These are phyloP conservation scores for Kwoniella dendrophila DNA, from an alignment of 768 basidiomycete genomes.

Conservation along the genomic window DNA sequence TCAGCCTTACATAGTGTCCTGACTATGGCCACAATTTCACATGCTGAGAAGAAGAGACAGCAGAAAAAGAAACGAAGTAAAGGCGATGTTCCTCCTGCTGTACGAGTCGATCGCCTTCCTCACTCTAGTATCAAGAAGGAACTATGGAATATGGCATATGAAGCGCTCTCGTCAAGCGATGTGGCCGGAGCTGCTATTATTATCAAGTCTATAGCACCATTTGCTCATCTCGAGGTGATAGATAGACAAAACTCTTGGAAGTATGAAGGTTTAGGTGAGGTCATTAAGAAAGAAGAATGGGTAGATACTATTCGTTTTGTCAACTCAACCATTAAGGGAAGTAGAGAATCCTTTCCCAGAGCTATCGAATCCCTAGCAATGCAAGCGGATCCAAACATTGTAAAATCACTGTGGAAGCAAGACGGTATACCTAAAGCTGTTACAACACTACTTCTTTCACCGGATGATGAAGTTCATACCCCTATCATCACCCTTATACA, in stretches of 20 bases:
- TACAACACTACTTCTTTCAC: slow-evolving; percentile 76
- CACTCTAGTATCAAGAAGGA: slow-evolving; percentile 60
- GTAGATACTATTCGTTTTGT: slow-evolving; percentile 62
- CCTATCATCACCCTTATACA: slow-evolving; percentile 79
- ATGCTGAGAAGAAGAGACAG: slow-evolving; percentile 40
- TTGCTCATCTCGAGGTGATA: slow-evolving; percentile 70
- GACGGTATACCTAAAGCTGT: slow-evolving; percentile 66
- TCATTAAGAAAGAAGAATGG: slow-evolving; percentile 46
- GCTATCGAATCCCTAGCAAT: slow-evolving; percentile 69
- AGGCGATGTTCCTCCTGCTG: slow-evolving; percentile 11
- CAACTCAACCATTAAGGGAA: slow-evolving; percentile 64
- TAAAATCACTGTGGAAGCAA: slow-evolving; percentile 63
- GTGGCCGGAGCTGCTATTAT: slow-evolving; percentile 64
- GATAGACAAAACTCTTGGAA: slow-evolving; percentile 51
- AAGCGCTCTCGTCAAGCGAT: slow-evolving; percentile 65
- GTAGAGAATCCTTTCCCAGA: slow-evolving; percentile 68
- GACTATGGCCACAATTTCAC: slow-evolving; percentile 30
- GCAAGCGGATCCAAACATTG: slow-evolving; percentile 61
- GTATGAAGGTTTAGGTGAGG: slow-evolving; percentile 36
- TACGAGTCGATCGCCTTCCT: slow-evolving; percentile 34
- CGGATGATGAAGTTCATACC: slow-evolving; percentile 70
- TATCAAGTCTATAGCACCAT: slow-evolving; percentile 64
- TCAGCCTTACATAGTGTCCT: slow-evolving; percentile 46
- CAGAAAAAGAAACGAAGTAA: slow-evolving; percentile 17
- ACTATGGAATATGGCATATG: slow-evolving; percentile 72